Conservation (phyloP, 768 basidiomycete genomes). For the Pleurotus citrinopileatus region DNA sequence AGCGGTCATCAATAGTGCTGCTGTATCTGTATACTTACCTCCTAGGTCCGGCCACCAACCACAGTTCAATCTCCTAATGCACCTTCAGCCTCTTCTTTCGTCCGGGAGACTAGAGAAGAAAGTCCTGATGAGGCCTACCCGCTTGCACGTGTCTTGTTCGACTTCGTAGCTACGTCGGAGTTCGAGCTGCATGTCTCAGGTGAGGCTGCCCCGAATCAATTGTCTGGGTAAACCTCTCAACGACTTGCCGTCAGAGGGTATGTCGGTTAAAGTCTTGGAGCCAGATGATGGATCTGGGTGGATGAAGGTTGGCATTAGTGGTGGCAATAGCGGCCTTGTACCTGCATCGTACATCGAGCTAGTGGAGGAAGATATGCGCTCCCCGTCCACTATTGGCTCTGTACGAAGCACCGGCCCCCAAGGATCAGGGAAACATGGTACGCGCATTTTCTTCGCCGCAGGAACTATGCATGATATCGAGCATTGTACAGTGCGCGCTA, state of each 20-base stretch:
- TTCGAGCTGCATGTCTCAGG: slow-evolving; percentile 74
- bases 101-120: slow-evolving; percentile 34
- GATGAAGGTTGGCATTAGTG: slow-evolving; percentile 67
- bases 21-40: neutral
- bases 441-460: slow-evolving; percentile 17
- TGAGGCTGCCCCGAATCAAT: slow-evolving; percentile 18
- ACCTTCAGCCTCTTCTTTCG: slow-evolving; percentile 58
- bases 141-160: slow-evolving; percentile 64
- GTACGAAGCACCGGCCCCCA: slow-evolving; percentile 19
- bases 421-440: slow-evolving; percentile 51
- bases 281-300: slow-evolving; percentile 86
- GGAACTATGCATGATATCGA: slow-evolving; percentile 9
- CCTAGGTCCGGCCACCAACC: neutral
- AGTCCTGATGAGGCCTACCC: slow-evolving; percentile 43
- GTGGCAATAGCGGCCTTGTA: slow-evolving; percentile 67
- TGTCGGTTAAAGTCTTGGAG: slow-evolving; percentile 63
- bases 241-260: slow-evolving; percentile 49
- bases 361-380: slow-evolving; percentile 25
- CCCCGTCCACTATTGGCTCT: neutral
- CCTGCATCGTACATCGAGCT: slow-evolving; percentile 78
- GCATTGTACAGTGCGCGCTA: slow-evolving; percentile 60
- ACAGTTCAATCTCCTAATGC: slow-evolving; percentile 16
- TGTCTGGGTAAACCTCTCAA: slow-evolving; percentile 1
- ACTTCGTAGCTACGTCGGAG: slow-evolving; percentile 70
- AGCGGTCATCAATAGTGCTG: neutral